Evolutionary conservation across 345 rosid species (phyloP).

Genomic region (Microcos paniculata): DNA sequence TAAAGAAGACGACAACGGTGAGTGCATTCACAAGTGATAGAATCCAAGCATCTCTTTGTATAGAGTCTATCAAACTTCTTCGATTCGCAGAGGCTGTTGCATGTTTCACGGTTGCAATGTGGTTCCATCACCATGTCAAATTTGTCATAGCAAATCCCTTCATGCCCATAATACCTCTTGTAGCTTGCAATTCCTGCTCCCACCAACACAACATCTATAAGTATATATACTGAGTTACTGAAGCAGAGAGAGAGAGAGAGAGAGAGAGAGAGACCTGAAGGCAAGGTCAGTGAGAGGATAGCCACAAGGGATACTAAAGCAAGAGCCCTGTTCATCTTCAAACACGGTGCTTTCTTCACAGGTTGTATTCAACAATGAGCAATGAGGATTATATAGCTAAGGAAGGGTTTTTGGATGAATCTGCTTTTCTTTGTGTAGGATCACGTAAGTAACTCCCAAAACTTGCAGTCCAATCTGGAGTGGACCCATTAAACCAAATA

Average conservation of each 20-base stretch:
- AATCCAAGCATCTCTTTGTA: slow-evolving; percentile 3
- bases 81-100: not conserved
- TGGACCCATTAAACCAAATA: not conserved
- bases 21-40: not conserved
- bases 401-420: not conserved
- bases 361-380: not conserved
- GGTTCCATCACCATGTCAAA: slow-evolving; percentile 8
- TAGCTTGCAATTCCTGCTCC: not conserved
- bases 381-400: not conserved
- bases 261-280: not conserved
- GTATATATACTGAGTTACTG: too few relatives aligned
- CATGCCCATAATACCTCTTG: not conserved
- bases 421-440: not conserved
- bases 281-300: not conserved
- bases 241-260: too few relatives aligned
- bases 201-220: not conserved
- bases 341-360: not conserved
- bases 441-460: not conserved
- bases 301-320: not conserved
- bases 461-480: not conserved
- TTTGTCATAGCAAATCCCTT: slow-evolving; percentile 9
- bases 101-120: not conserved
- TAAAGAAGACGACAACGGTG: too few relatives aligned
- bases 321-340: slow-evolving; percentile 8
- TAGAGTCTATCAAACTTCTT: not conserved